Base-by-base conservation (phyloP, 75 land plant species). In the Selaginella tamariscina region DNA sequence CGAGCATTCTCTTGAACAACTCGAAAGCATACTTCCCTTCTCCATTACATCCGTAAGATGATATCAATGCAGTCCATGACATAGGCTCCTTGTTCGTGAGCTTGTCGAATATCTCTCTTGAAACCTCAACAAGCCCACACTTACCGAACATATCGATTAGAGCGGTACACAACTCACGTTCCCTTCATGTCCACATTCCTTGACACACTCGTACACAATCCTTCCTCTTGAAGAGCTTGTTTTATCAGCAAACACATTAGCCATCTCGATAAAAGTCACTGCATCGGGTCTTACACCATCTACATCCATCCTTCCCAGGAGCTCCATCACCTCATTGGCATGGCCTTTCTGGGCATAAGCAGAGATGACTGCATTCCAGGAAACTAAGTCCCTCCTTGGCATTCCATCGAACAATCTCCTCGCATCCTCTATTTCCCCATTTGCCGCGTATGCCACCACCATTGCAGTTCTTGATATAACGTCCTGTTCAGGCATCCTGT, bases 301-400 rank as follows among this genome's bases (percentile, higher is more conserved):
- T 23, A 67, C 39, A 11, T 70, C 8, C 89, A 86, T 83, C 23
- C 66, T 27, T 20, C 73, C 55, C 26, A 73, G 79, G 22, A 77
- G 8, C 27, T 65, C 13, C 21, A 77, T 27, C 31, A 76, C 88
- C 56, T 67, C 68, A 1, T 20, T n/a, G n/a, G 70, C 56, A 21
- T 32, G 13, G 2, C 88, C 88, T 56, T 78, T 73, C 31, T 70
- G 27, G 20, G 75, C 81, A 65, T 73, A 81, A 8, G 72, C 88
- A 32, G 73, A 66, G 56, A 86, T 55, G 81, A 86, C 72, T 0
- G 78, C 62, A 65, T 83, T 86, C 86, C 88, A 86, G 21, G 82
- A 73, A 27, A 83, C 74, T 32, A 79, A 39, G 70, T 75, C 81
- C 32, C 72, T 78, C 11, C 32, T 54, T 0, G 29, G 27, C 32